Conservation (phyloP, 371 early-diverging fungal genomes). For the Neoconidiobolus thromboides region DNA sequence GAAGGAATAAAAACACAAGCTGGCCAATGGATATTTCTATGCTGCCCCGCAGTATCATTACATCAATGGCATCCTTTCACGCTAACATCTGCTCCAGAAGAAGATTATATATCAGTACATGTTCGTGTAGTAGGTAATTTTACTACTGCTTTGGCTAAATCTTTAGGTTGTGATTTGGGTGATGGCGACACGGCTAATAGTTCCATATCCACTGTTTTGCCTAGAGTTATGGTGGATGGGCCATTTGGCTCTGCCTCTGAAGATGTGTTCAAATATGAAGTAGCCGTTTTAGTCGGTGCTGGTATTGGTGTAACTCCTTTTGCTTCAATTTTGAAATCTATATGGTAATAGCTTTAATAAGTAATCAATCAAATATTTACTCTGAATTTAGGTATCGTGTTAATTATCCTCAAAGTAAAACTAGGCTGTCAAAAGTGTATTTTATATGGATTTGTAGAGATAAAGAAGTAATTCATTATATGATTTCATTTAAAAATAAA, state of each 20-base stretch:
- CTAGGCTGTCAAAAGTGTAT: conserved; percentile 55
- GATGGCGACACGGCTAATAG: conserved; percentile 13
- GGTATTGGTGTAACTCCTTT: conserved; percentile 55
- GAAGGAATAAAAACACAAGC: conserved; percentile 26
- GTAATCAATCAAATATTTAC: conserved; percentile 28
- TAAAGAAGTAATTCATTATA: conserved; percentile 21
- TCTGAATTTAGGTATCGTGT: conserved; percentile 17
- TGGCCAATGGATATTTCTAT: conserved; percentile 48
- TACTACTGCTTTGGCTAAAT: conserved; percentile 44
- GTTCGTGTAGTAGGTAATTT: conserved; percentile 66
- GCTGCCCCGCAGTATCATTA: conserved; percentile 35
- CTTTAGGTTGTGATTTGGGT: conserved; percentile 38
- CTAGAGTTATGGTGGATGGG: conserved; percentile 63
- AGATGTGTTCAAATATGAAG: conserved; percentile 70
- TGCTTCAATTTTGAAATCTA: conserved; percentile 19
- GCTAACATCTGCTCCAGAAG: conserved; percentile 63
- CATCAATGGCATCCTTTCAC: conserved; percentile 80
- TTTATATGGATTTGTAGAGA: conserved; percentile 78
- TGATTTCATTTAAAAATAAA: conserved; percentile 14
- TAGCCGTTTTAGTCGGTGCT: conserved; percentile 55
- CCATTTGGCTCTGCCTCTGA: conserved; percentile 73
- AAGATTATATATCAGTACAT: conserved; percentile 54
- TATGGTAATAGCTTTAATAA: conserved; percentile 15
- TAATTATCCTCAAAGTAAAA: conserved; percentile 19
- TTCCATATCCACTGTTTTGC: conserved; percentile 13